Evolutionary conservation across 1,284 basidiomycete genomes (phyloP).

Genomic region (Cryptococcus wingfieldii): DNA sequence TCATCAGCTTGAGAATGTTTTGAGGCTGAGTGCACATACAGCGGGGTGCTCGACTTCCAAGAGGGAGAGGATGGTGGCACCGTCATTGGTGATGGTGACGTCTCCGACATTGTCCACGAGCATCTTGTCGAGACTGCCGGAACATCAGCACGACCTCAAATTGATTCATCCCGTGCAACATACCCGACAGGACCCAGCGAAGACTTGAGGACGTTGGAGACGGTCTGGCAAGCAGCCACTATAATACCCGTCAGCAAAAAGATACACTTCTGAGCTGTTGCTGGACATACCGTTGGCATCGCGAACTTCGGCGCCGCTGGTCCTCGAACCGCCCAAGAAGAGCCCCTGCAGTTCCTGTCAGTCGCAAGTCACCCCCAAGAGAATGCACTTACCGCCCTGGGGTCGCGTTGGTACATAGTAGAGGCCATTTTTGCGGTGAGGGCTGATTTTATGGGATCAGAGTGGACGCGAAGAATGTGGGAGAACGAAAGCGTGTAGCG

Average conservation of each 20-base stretch:
- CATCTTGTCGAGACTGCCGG: slow-evolving; percentile 81
- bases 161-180: slow-evolving; percentile 3
- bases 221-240: slow-evolving; percentile 94
- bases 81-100: slow-evolving; percentile 99
- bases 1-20: slow-evolving; percentile 3
- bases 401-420: slow-evolving; percentile 50
- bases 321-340: slow-evolving; percentile 88
- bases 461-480: slow-evolving; percentile 3
- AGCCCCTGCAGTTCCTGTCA: slow-evolving; percentile 56
- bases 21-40: slow-evolving; percentile 43
- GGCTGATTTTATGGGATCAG: neutral
- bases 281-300: slow-evolving; percentile 81
- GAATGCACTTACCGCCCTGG: slow-evolving; percentile 42
- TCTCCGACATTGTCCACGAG: slow-evolving; percentile 99
- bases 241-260: slow-evolving; percentile 3
- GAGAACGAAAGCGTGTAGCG: slow-evolving; percentile 3
- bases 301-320: slow-evolving; percentile 90
- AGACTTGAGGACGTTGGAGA: slow-evolving; percentile 97
- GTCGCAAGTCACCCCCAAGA: neutral
- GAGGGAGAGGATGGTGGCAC: slow-evolving; percentile 92
- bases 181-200: slow-evolving; percentile 83
- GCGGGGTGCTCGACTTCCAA: slow-evolving; percentile 92
- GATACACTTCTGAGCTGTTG: too few relatives aligned
- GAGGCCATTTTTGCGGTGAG: slow-evolving; percentile 38
- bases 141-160: slow-evolving; percentile 11